Conservation (phyloP, 2,329 filamentous ascomycete genomes). For the Cercospora sp. region DNA sequence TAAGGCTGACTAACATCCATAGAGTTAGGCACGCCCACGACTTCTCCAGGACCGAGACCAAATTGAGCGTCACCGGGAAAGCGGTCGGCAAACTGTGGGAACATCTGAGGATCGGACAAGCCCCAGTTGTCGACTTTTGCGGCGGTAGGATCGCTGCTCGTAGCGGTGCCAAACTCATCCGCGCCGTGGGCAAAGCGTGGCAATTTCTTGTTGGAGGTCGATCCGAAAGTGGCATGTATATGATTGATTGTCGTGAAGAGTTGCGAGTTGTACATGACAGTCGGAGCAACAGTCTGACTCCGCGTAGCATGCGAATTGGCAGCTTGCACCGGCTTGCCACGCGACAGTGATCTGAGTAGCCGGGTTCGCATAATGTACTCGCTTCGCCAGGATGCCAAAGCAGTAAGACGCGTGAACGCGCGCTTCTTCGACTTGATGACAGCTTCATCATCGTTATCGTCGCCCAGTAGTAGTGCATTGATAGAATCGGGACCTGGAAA, state of each 20-base stretch:
- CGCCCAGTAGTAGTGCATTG: constrained; percentile 41
- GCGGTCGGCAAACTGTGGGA: constrained; percentile 75
- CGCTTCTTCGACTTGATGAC: constrained; percentile 70
- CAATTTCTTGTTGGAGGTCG: constrained; percentile 65
- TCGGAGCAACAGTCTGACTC: constrained; percentile 68
- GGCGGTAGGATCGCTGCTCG: constrained; percentile 74
- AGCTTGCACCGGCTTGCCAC: constrained; percentile 72
- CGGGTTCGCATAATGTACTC: constrained; percentile 90
- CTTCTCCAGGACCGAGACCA: constrained; percentile 74
- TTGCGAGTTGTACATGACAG: constrained; percentile 83
- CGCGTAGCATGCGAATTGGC: constrained; percentile 56
- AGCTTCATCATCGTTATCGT: constrained; percentile 54
- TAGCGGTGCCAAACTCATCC: constrained; percentile 74
- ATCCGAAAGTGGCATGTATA: constrained; percentile 74
- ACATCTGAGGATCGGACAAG: constrained; percentile 70
- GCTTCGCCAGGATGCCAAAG: constrained; percentile 88
- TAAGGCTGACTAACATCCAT: constrained; percentile 89
- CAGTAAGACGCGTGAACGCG: constrained; percentile 78
- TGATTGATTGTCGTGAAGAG: constrained; percentile 77
- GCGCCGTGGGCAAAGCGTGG: constrained; percentile 82
- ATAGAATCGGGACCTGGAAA: constrained; percentile 75
- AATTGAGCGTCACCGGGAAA: constrained; percentile 73
- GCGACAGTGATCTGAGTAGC: constrained; percentile 74
- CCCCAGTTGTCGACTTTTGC: constrained; percentile 83
- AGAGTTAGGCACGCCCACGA: constrained; percentile 75